These are phyloP conservation scores for Penicillium vulpinum DNA, from an alignment of 2,329 filamentous ascomycete species.

Conservation along the genomic window DNA sequence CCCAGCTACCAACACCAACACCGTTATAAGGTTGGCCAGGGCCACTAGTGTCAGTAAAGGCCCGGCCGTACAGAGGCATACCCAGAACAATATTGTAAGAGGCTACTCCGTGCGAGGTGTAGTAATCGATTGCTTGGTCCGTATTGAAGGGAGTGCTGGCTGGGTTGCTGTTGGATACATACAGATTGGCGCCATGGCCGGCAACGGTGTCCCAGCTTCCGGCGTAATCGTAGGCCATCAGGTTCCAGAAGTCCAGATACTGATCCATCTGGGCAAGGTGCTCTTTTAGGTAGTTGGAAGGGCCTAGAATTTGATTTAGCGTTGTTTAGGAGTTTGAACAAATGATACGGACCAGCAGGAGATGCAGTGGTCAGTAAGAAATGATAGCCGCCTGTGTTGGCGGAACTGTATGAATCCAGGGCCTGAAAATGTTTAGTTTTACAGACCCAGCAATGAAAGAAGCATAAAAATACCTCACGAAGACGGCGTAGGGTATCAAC, in stretches of 20 bases:
- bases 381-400: slow-evolving; percentile 41
- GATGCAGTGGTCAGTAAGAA: slow-evolving; percentile 51
- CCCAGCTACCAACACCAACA: slow-evolving; percentile 73
- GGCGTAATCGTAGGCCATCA: slow-evolving; percentile 83
- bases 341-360: slow-evolving; percentile 39
- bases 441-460: not conserved
- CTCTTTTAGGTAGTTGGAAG: slow-evolving; percentile 46
- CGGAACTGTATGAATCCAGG: slow-evolving; percentile 43
- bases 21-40: slow-evolving; percentile 68
- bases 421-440: slow-evolving; percentile 32
- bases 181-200: slow-evolving; percentile 81
- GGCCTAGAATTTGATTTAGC: slow-evolving; percentile 27
- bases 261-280: slow-evolving; percentile 48
- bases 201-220: slow-evolving; percentile 74
- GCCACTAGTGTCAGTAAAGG: slow-evolving; percentile 76
- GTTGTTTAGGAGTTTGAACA: not conserved
- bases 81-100: slow-evolving; percentile 77
- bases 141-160: slow-evolving; percentile 75
- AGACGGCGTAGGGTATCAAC: slow-evolving; percentile 37
- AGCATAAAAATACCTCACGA: slow-evolving; percentile 31
- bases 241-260: slow-evolving; percentile 54
- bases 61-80: slow-evolving; percentile 90
- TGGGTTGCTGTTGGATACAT: slow-evolving; percentile 57
- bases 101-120: slow-evolving; percentile 63
- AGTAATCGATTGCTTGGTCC: slow-evolving; percentile 67